Evolutionary conservation across 2,329 filamentous ascomycete genomes (phyloP), one percentile per base, ranked within the genome.

Genomic region (Cryphonectria japonica): DNA sequence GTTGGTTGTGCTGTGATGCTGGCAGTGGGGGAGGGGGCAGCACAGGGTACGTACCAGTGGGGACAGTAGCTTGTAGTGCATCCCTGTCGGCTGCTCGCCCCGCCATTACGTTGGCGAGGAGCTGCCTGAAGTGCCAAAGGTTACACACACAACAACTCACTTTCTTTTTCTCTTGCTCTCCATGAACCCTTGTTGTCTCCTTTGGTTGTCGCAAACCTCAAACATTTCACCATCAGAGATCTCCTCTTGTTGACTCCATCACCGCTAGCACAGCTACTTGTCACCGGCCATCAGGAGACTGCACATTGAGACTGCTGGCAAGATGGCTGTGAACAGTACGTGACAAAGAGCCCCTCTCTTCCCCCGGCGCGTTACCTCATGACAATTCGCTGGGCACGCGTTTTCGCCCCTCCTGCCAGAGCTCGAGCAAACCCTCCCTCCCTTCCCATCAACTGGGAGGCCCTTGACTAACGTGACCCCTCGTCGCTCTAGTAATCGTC

Each of bases 401-500:
- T 39, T 9, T 26, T 26, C 26, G 26, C 19, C 29, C 26, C 8
- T 34, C 43, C 43, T 66, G 60, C 14, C 68, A 50, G 2, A n/a
- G 26, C n/a, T 64, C 3, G 57, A 19, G 32, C 9, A 37, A 5
- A 3, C 50, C 19, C 19, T 22, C 16, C 16, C 5, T 2, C 11
- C 11, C 37, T 39, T 9, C 9, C 37, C 3, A 2, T 34, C 34
- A 22, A 0, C n/a, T 34, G n/a, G 16, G 22, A 39, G n/a, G 19
- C 11, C 66, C 61, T 65, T 72, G 65, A 64, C 77, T 80, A 70
- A 80, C 71, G 34, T 62, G 63, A 26, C 34, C 16, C 19, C 41
- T 26, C 50, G 34, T 6, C 67, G 57, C 54, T 32, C 16, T 74
- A 97, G 95, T 99, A 76, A 87, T 94, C 79, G 92, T 99, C 76